phyloP scores from a whole-genome alignment of 257 asterid species.

The Nyctanthes arbortristis region DNA sequence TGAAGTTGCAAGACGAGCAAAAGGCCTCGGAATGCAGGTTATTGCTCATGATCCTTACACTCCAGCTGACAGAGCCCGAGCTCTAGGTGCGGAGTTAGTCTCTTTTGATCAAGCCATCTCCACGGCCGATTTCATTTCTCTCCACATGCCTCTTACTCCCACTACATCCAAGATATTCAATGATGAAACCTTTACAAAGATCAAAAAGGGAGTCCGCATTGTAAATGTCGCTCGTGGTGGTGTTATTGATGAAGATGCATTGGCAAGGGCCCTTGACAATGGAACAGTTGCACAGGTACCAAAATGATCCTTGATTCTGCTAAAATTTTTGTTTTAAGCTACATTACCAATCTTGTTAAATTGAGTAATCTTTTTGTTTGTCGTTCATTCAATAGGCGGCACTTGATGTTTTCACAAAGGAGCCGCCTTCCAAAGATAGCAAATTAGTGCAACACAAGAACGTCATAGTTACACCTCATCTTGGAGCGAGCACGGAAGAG shows the following conservation, averaged over 20 bases:
- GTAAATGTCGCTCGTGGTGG: too few species aligned
- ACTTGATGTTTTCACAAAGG: conserved; percentile 83
- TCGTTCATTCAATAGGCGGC: conserved; percentile 65
- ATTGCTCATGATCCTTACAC: conserved; percentile 96
- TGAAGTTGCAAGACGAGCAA: conserved; percentile 95
- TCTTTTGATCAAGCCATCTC: conserved; percentile 79
- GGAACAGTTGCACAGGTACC: conserved; percentile 89
- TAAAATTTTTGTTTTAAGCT: too few species aligned
- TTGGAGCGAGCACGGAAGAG: conserved; percentile 99
- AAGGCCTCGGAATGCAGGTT: conserved; percentile 92
- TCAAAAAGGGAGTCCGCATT: conserved; percentile 88
- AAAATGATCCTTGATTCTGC: too few species aligned
- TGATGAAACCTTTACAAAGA: conserved; percentile 75
- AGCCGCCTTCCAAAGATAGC: conserved; percentile 80
- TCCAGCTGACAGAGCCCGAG: conserved; percentile 96
- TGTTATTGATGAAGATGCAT: conserved; percentile 92
- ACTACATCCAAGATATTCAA: conserved; percentile 72
- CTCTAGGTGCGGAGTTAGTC: conserved; percentile 86
- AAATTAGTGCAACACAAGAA: conserved; percentile 81
- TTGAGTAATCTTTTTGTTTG: conserved; percentile 13
- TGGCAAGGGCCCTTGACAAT: conserved; percentile 79
- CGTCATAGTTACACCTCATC: conserved; percentile 92
- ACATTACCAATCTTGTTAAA: too few species aligned
- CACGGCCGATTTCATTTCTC: conserved; percentile 81
- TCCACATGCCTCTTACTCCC: conserved; percentile 98